Base-by-base conservation (phyloP, 108 stramenopile species). In the Craspedostauros australis region DNA sequence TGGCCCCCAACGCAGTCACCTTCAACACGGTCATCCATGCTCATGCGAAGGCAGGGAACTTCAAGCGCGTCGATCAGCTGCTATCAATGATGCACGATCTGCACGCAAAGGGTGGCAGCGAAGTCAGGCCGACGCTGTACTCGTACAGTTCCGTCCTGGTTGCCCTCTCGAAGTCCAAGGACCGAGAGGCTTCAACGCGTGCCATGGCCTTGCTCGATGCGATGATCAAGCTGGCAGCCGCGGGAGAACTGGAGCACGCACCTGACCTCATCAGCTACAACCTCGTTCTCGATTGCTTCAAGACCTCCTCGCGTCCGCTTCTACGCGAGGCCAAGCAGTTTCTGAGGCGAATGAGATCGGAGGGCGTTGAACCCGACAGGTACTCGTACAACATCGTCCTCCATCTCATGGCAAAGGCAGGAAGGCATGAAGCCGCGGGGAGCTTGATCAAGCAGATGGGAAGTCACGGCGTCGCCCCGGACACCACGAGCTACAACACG, bases 211-310 rank as follows among this genome's bases (percentile, higher is more conserved):
- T 85, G 4, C 64, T 85, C 14, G 55, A 75, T n/a, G 25, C 64
- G 15, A 79, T 86, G 72, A 68, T 77, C 39, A 60, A 72, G 36
- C 54, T 79, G 66, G 76, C 80, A 16, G 62, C 68, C 38, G 64
- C 77, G 15, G 77, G 75, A 9, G 76, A 86, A 27, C 52, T 76
- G 31, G 64, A 66, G 11, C 58, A 71, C 34, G 56, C 76, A 31
- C 81, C 81, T 36, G 80, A 82, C 46, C 57, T 80, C 15, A 70
- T 80, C 18, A 79, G 70, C 12, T 86, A 82, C 64, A 81, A 79
- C 32, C 54, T 78, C 5, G 81, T 82, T 19, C 68, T 86, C 46
- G 78, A 82, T 57, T 75, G 76, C 27, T 86, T 79, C 39, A 82
- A 79, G 51, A 70, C 74, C 12, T 49, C 40, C 9, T 12, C 23